Percentiles rank a stretch among this genome's conserved stretches.
Evolutionary conservation across 768 basidiomycete species (phyloP).

Genomic region (Tylopilus sp.): DNA sequence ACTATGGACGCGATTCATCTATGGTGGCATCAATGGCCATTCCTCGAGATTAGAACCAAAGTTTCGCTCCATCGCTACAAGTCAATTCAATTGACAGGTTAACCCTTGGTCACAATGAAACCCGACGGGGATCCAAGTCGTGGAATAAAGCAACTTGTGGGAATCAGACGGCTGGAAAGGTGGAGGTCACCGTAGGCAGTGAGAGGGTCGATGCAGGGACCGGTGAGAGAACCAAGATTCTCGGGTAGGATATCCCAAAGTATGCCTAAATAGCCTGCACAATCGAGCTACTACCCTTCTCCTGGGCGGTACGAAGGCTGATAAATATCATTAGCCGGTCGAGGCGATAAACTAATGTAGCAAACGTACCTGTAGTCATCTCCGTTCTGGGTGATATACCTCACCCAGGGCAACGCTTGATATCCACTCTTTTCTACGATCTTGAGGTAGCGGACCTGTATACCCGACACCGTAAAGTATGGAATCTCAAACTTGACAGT

Average conservation of each 20-base stretch:
- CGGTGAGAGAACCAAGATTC: neutral
- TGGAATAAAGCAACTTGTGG: no score
- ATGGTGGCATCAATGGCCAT: no score
- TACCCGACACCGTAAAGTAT: constrained; percentile 96
- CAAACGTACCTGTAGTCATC: constrained; percentile 80
- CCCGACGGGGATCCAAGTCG: no score
- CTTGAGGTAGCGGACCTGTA: constrained; percentile 97
- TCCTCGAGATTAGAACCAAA: no score
- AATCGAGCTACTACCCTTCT: constrained; percentile 69
- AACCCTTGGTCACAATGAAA: no score
- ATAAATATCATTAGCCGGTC: neutral
- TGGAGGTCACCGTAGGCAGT: no score
- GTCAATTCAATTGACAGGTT: no score
- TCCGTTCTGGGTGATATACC: constrained; percentile 90
- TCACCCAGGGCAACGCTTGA: constrained; percentile 93
- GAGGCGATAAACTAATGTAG: neutral
- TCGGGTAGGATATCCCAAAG: neutral
- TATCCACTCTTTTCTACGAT: constrained; percentile 99
- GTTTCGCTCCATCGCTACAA: no score
- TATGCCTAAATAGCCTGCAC: constrained; percentile 26
- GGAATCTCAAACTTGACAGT: constrained; percentile 98
- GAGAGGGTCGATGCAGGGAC: no score
- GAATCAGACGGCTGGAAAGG: no score
- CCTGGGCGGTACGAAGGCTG: constrained; percentile 66
- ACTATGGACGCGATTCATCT: no score